These are phyloP conservation scores for Leishmania turanica DNA, from an alignment of 208 protist species.

Conservation along the genomic window DNA sequence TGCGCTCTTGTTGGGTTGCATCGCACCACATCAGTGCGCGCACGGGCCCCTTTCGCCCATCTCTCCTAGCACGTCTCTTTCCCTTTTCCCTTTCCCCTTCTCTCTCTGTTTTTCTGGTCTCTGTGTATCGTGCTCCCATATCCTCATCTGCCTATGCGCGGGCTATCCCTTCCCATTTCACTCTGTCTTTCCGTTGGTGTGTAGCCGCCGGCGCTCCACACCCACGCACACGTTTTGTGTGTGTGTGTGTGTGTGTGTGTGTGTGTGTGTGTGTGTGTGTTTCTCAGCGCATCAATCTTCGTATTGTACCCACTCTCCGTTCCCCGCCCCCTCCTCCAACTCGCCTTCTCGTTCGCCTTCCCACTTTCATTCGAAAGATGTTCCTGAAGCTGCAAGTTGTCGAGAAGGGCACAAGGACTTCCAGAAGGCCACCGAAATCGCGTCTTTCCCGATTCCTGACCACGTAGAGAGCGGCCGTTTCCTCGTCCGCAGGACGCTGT, in stretches of 20 bases:
- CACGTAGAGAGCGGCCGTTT: conserved; percentile 21
- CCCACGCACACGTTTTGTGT: not conserved
- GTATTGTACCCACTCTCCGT: not conserved
- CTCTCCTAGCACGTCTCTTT: not conserved
- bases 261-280: not conserved
- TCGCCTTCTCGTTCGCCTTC: not conserved
- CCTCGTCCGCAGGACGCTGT: conserved; percentile 22
- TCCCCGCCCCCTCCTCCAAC: not conserved
- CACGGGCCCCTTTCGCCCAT: not conserved
- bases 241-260: not conserved
- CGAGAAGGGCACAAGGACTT: conserved; percentile 37
- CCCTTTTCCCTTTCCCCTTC: not conserved
- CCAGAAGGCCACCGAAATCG: conserved; percentile 27
- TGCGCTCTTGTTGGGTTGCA: not conserved
- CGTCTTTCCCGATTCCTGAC: conserved; percentile 17
- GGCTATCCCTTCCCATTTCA: not conserved
- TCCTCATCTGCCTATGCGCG: not conserved
- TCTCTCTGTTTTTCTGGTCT: not conserved
- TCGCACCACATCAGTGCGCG: not conserved
- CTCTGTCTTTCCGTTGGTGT: not conserved
- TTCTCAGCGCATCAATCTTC: not conserved
- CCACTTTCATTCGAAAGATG: conserved; percentile 2
- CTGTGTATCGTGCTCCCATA: not conserved
- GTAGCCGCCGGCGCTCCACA: not conserved
- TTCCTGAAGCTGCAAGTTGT: conserved; percentile 34